Evolutionary conservation across 202 grass and related monocot genomes (phyloP), one percentile per base, ranked within the genome.

Genomic region (Zizania palustris): DNA sequence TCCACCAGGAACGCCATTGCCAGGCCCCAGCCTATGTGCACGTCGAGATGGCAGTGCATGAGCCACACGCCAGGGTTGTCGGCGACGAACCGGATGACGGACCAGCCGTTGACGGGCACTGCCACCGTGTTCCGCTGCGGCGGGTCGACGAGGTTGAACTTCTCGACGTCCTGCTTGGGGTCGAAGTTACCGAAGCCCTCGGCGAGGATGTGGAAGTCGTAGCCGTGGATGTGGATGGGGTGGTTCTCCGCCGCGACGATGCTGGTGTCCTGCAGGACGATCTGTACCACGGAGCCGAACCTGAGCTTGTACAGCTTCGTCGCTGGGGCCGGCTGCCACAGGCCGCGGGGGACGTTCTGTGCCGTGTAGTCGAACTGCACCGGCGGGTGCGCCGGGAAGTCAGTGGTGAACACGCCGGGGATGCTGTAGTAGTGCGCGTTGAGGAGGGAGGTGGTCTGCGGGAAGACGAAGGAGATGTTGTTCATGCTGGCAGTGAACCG

Each of bases 31-130:
- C 74, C 87, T 22, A 97, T 93, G 79, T 93, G 93, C 72, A 93
- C 93, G 71, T 97, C 90, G 11, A 93, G 88, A 84, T 97, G 93
- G 80, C 93, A 93, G 61, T 97, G 90, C 85, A 88, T 82, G 33
- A 93, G 68, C 93, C 90, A 93, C 75, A 97, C 83, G 0, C 89
- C 92, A 0, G 92, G 89, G 74, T 96, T 96, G 69, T 95, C 88
- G 10, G 92, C 88, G 18, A 88, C 80, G 63, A 95, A 95, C 72
- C 89, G 88, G 78, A 95, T 95, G 61, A 91, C 92, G 0, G 86
- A 80, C 92, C 92, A 95, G 12, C 92, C 92, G 33, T 83, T 91
- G 38, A 85, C 86, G 7, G 86, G 88, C 63, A 96, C 92, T 0
- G 74, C 86, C 18, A 92, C 78, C 0, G 92, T 92, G 78, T 96